phyloP scores from a whole-genome alignment of 208 protist genomes.

The Acanthamoeba sp. region DNA sequence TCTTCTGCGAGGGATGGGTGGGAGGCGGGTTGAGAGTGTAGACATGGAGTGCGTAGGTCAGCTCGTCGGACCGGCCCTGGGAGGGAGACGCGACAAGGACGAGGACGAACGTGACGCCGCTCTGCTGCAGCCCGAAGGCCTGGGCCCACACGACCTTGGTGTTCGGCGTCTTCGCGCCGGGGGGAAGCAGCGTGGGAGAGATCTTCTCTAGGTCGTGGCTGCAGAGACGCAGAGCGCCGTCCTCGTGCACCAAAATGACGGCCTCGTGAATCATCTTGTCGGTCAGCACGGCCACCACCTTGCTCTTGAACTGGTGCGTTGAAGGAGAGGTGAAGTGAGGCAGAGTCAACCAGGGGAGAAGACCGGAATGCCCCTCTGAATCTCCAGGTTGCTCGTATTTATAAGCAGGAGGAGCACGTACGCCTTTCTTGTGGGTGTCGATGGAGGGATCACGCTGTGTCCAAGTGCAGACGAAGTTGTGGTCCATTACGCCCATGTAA shows the following conservation, averaged over 20 bases:
- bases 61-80: background rate
- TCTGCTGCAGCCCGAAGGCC: constrained; percentile 34
- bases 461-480: constrained; percentile 55
- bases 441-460: constrained; percentile 40
- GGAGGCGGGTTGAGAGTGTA: constrained; percentile 41
- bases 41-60: constrained; percentile 29
- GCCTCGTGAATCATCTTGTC: constrained; percentile 54
- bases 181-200: constrained; percentile 18
- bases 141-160: constrained; percentile 11
- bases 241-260: constrained; percentile 47
- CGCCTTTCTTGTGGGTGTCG: constrained; percentile 43
- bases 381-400: too few species aligned
- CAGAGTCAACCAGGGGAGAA: background rate
- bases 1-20: constrained; percentile 35
- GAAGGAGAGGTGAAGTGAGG: background rate
- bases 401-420: background rate
- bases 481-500: constrained; percentile 40
- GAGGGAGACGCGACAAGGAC: background rate
- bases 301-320: background rate
- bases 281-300: constrained; percentile 5
- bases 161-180: background rate
- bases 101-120: constrained; percentile 38
- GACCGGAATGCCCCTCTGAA: background rate
- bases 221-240: constrained; percentile 29
- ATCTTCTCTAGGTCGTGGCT: constrained; percentile 53